Base-by-base conservation (phyloP, 495 filamentous ascomycete species). In the Opeltia flavorubescens region DNA sequence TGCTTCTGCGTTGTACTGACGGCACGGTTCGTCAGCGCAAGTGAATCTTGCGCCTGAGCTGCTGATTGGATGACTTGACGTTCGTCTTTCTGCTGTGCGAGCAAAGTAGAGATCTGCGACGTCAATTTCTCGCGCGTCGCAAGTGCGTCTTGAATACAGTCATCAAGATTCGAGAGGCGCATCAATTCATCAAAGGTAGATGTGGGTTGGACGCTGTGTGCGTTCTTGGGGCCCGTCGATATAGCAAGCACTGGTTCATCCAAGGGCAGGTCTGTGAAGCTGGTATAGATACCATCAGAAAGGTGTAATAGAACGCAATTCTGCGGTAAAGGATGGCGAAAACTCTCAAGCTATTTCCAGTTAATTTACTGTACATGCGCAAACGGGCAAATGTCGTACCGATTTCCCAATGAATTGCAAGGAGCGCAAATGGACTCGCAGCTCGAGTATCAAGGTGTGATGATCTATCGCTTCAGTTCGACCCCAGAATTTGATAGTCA, bases 151-250 rank as follows among this genome's bases (percentile, higher is more conserved):
- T 94, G 84, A 28, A 96, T 83, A 49, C 88, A 94, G 55, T 87
- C 83, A 49, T 95, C 88, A 30, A 98, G 67, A 44, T 86, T 95
- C 12, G 84, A 81, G 25, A 98, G 69, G 26, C 81, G 77, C 83
- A 95, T 93, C 36, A 98, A 66, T 1, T 84, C 78, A 56, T 93
- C 91, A 63, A 95, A 98, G 1, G 87, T 89, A 4, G 87, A 86
- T 1, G 85, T 91, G 0, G 68, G 56, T 45, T 78, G 53, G 1
- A 53, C 64, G 50, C 13, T 66, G 26, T 12, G 65, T 52, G 7
- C 63, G 63, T 50, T 68, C 62, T 56, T 75, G 70, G 21, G 66
- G 64, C 41, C 60, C 58, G 53, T 40, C 49, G 56, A 34, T 60
- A 55, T 38, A 55, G 43, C 15, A 20, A 27, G 8, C 5, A 52